phyloP scores from a whole-genome alignment of 208 protist genomes.

The Trichomonas vaginalis region DNA sequence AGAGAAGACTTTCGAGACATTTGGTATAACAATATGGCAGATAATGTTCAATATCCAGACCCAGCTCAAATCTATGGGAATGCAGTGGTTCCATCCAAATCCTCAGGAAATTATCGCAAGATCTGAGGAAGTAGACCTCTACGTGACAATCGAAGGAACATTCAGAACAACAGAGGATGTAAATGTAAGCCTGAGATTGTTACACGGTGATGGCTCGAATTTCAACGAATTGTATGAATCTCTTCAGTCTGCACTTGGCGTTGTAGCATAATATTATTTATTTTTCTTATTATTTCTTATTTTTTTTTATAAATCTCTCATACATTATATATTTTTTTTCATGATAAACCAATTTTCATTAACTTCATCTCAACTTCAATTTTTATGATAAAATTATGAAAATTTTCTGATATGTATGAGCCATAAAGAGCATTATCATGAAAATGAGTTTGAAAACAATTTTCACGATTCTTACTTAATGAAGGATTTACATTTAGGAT shows the following conservation, averaged over 20 bases:
- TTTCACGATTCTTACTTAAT: too few relatives aligned
- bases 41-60: background rate
- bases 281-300: too few relatives aligned
- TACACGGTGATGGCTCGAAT: background rate
- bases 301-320: background rate
- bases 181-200: background rate
- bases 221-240: background rate
- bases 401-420: too few relatives aligned
- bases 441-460: too few relatives aligned
- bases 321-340: background rate
- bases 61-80: too few relatives aligned
- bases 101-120: background rate
- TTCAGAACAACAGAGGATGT: background rate
- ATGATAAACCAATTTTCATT: too few relatives aligned
- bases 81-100: slow-evolving; percentile 14
- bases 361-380: too few relatives aligned
- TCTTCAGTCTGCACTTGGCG: background rate
- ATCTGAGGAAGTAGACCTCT: background rate
- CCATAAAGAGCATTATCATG: too few relatives aligned
- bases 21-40: background rate
- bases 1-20: background rate
- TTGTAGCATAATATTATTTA: background rate
- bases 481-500: too few relatives aligned
- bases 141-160: background rate
- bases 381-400: too few relatives aligned